Percentiles rank a stretch among this genome's conserved stretches.
phyloP scores from a whole-genome alignment of 2,329 filamentous ascomycete species.

The Amauroascus niger region DNA sequence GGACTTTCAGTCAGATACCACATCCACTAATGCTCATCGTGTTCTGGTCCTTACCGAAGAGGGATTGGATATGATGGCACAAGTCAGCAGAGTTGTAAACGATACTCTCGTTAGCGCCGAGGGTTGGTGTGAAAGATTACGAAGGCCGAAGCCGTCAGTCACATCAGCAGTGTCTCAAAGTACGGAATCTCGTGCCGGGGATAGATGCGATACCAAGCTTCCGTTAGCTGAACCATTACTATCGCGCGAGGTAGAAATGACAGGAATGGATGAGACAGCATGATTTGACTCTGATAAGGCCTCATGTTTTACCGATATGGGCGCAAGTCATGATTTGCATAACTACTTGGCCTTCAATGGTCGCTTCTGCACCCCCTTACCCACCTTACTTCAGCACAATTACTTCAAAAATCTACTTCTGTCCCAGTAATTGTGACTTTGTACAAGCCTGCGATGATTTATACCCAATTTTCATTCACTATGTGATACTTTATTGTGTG shows the following conservation, averaged over 20 bases:
- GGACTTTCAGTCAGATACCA: slow-evolving; percentile 37
- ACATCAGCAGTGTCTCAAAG: background rate
- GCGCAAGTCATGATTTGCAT: no score
- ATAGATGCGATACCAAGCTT: slow-evolving; percentile 12
- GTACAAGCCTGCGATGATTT: background rate
- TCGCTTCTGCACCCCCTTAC: background rate
- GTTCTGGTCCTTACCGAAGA: slow-evolving; percentile 82
- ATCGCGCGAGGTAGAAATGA: slow-evolving; percentile 29
- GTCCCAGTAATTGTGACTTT: background rate
- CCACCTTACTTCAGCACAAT: background rate
- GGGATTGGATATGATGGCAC: slow-evolving; percentile 85
- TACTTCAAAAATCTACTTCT: background rate
- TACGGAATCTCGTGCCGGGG: background rate
- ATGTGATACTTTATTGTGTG: background rate
- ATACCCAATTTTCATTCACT: background rate
- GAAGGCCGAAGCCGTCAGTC: slow-evolving; percentile 36
- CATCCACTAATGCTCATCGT: slow-evolving; percentile 52
- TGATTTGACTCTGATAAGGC: slow-evolving; percentile 14
- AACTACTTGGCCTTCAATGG: slow-evolving; percentile 12
- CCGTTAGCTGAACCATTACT: slow-evolving; percentile 19
- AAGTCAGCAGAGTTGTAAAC: slow-evolving; percentile 79
- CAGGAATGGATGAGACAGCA: slow-evolving; percentile 25
- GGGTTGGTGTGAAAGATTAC: slow-evolving; percentile 75
- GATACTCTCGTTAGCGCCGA: slow-evolving; percentile 86
- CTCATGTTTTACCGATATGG: no score